phyloP scores from a whole-genome alignment of 2,329 filamentous ascomycete species.

The Colletotrichum zoysiae region DNA sequence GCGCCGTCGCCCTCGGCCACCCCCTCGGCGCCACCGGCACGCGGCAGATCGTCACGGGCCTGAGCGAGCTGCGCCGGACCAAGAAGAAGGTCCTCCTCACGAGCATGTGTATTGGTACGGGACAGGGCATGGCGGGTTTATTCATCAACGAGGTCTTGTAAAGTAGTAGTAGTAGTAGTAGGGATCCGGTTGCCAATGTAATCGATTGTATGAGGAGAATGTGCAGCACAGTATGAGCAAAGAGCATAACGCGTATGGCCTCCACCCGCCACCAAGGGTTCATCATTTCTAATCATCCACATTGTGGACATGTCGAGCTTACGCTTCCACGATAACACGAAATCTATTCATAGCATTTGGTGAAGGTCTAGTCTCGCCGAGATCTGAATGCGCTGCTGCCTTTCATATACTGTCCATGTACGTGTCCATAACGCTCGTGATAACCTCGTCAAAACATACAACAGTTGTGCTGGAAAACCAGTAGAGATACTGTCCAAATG shows the following conservation, averaged over 20 bases:
- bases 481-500: not conserved
- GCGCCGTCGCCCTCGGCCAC: conserved; percentile 86
- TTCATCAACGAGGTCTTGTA: conserved; percentile 69
- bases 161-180: not conserved
- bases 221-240: not conserved
- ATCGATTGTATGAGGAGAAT: too few species aligned
- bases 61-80: conserved; percentile 85
- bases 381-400: conserved; percentile 13
- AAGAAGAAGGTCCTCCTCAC: conserved; percentile 94
- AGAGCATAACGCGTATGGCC: conserved; percentile 2
- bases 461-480: not conserved
- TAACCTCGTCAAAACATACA: conserved; percentile 17
- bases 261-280: not conserved
- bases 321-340: not conserved
- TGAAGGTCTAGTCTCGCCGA: not conserved
- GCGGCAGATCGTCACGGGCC: conserved; percentile 87
- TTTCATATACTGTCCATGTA: conserved; percentile 30
- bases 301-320: not conserved
- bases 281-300: too few species aligned
- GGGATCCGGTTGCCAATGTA: not conserved
- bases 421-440: conserved; percentile 11
- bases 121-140: conserved; percentile 76
- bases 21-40: conserved; percentile 84
- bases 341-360: not conserved
- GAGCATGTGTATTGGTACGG: conserved; percentile 86